These are phyloP conservation scores for Leishmania braziliensis DNA, from an alignment of 208 protist genomes.

Conservation along the genomic window DNA sequence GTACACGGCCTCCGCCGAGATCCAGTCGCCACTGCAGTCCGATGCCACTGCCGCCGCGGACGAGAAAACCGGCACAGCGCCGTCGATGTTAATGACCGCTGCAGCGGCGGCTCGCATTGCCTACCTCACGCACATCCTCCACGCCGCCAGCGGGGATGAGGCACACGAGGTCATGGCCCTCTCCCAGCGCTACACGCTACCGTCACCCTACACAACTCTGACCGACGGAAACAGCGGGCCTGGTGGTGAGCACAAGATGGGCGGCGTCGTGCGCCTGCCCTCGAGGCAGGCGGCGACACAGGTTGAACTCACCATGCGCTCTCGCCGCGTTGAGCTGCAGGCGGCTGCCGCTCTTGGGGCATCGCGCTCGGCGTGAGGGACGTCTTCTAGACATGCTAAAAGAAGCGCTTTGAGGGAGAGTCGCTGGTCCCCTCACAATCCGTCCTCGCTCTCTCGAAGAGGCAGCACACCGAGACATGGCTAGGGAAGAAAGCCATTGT, in stretches of 20 bases:
- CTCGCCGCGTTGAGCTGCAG: constrained; percentile 13
- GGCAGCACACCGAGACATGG: not conserved
- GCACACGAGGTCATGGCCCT: constrained; percentile 50
- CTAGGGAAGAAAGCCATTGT: not conserved
- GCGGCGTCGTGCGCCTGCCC: constrained; percentile 38
- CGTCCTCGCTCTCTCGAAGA: not conserved
- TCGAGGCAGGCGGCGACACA: constrained; percentile 29
- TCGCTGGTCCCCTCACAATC: not conserved
- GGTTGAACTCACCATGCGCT: constrained; percentile 17
- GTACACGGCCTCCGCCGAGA: constrained; percentile 42
- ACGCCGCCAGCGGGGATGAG: constrained; percentile 29
- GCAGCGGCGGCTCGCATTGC: constrained; percentile 50
- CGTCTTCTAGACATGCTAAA: not conserved
- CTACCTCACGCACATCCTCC: constrained; percentile 31
- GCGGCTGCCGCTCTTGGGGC: constrained; percentile 4
- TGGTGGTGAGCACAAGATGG: constrained; percentile 13
- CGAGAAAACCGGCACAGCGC: not conserved
- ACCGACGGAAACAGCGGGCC: constrained; percentile 17
- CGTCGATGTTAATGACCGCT: constrained; percentile 46
- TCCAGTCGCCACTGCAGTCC: constrained; percentile 7
- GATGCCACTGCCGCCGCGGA: not conserved
- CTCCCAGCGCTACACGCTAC: constrained; percentile 40
- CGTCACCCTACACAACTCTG: constrained; percentile 66
- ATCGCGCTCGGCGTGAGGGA: not conserved
- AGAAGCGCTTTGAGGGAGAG: not conserved